Base-by-base conservation (phyloP, 2,329 filamentous ascomycete genomes). In the Exophiala xenobiotica region DNA sequence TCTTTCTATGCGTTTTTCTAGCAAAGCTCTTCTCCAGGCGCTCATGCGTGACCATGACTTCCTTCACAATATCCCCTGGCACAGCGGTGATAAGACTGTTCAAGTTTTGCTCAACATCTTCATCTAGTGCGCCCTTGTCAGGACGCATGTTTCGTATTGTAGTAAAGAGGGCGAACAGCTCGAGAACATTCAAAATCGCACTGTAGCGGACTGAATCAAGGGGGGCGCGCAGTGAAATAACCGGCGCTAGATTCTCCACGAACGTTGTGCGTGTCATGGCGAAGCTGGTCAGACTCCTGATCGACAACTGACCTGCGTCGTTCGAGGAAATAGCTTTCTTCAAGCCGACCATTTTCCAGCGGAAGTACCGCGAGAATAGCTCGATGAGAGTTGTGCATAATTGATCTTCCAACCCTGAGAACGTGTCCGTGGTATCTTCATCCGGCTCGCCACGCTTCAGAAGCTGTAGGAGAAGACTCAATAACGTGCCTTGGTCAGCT, bases 351-450 rank as follows among this genome's bases (percentile, higher is more conserved):
- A 87, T 80, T 66, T 93, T 92, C 93, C 93, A 99, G 83, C 95
- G 89, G 66, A 96, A 95, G 72, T 96, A 97, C 70, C 95, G 90
- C 40, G 90, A 78, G 44, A 87, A 78, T 1, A 85, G 79, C 59
- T 87, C 86, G 63, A 95, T 87, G 23, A 90, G 86, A 61, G 85
- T 86, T 1, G 82, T 77, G 5, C 90, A 84, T 37, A 93, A 76
- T 58, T 88, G 84, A 60, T 93, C 88, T 68, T 97, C 92, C 9
- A 88, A 74, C 37, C 83, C 83, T 57, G 90, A 87, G 20, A 85
- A 78, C 11, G 87, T 85, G 37, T 85, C 81, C 48, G 90, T 82
- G 2, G 50, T 74, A 47, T 86, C 83, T 46, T 81, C 65, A 11
- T 68, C 78, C 38, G 85, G 82, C 44, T 85, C 78, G 43, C 89